phyloP scores from a whole-genome alignment of 768 basidiomycete species.

The Rhodotorula taiwanensis region DNA sequence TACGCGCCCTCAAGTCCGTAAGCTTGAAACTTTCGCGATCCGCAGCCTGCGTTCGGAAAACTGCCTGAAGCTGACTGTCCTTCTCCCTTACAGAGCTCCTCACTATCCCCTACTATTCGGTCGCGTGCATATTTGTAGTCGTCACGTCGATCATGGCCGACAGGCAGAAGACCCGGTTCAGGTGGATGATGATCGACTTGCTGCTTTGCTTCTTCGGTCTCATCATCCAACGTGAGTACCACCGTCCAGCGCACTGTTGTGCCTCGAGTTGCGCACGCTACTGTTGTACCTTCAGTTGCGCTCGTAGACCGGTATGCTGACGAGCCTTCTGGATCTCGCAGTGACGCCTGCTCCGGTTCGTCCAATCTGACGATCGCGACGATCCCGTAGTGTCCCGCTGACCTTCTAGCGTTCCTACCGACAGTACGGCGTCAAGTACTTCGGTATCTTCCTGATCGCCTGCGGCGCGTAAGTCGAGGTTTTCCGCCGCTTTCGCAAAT shows the following conservation, averaged over 20 bases:
- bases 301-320: not conserved
- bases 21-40: not conserved
- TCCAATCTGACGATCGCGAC: no score
- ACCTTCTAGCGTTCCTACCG: no score
- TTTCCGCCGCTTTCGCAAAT: no score
- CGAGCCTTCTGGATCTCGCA: not conserved
- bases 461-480: no score
- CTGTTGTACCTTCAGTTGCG: no score
- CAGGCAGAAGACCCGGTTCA: slow-evolving; percentile 32
- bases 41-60: no score
- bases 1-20: slow-evolving; percentile 33
- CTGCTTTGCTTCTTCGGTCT: slow-evolving; percentile 30
- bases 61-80: no score
- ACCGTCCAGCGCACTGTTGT: no score
- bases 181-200: slow-evolving; percentile 35
- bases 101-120: slow-evolving; percentile 36
- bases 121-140: slow-evolving; percentile 36
- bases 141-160: slow-evolving; percentile 24
- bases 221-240: slow-evolving; percentile 37
- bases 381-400: no score
- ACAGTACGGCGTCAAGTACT: slow-evolving; percentile 33
- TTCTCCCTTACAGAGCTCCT: slow-evolving; percentile 24
- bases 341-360: slow-evolving; percentile 35
- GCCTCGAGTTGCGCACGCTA: no score
- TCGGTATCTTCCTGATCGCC: slow-evolving; percentile 37